Evolutionary conservation across 495 filamentous ascomycete genomes (phyloP).

Genomic region (Daldinia concentrica): DNA sequence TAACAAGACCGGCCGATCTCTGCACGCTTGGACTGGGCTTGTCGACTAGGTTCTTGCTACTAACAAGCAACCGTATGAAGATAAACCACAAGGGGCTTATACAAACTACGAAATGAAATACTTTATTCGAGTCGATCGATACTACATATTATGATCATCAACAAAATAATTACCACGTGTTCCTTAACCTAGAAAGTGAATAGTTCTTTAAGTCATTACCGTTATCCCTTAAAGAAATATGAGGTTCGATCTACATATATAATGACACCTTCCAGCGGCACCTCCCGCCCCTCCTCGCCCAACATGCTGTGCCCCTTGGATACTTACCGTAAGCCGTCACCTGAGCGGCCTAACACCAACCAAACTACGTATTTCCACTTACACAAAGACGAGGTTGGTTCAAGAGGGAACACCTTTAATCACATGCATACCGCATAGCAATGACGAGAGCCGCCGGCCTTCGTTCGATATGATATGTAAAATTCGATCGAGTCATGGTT

Average conservation of each 20-base stretch:
- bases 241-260: slow-evolving; percentile 36
- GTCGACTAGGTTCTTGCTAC: slow-evolving; percentile 1
- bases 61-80: not conserved
- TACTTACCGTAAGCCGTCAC: slow-evolving; percentile 30
- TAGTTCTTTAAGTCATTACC: not conserved
- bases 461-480: slow-evolving; percentile 18
- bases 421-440: not conserved
- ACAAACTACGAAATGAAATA: not conserved
- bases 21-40: slow-evolving; percentile 1
- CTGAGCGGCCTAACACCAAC: slow-evolving; percentile 21
- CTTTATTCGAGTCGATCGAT: not conserved
- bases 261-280: slow-evolving; percentile 28
- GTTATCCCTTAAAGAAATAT: slow-evolving; percentile 6
- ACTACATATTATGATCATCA: not conserved
- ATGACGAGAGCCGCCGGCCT: not conserved
- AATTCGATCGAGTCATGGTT: slow-evolving; percentile 19
- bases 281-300: slow-evolving; percentile 29
- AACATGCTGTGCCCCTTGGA: slow-evolving; percentile 32
- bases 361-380: slow-evolving; percentile 4
- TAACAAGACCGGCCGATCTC: slow-evolving; percentile 1
- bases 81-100: not conserved
- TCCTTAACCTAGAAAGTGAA: not conserved
- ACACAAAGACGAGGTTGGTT: slow-evolving; percentile 1
- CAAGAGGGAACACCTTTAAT: not conserved
- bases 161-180: not conserved